Base-by-base conservation (phyloP, 2,329 filamentous ascomycete species). In the Penicillium sp. region DNA sequence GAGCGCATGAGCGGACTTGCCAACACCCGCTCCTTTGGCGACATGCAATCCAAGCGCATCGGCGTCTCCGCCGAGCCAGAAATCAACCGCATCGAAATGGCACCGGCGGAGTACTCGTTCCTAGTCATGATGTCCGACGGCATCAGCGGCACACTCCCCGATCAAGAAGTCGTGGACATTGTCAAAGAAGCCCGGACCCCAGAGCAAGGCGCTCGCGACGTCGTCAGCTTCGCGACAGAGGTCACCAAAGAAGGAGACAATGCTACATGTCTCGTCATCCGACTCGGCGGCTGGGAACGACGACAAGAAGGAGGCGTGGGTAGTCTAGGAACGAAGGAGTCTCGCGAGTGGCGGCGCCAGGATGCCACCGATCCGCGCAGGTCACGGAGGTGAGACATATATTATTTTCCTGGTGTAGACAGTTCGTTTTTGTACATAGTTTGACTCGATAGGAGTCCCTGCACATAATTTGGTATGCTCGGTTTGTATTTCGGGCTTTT, bases 111-210 rank as follows among this genome's bases (percentile, higher is more conserved):
- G 62, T 95, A 87, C 65, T 81, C 81, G 2, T 98, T 98, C 65
- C 61, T 96, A 35, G 86, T 94, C 1, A 75, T 98, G 31, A 79
- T 94, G 61, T 85, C 80, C 2, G 92, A 98, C 62, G 92, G 92
- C 16, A 80, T 98, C 7, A 90, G 82, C 13, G 90, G 86, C 5
- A 85, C 84, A 11, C 70, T 96, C 14, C 79, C 76, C 38, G 92
- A 98, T 58, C 90, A 96, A 67, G 92, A 98, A 67, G 87, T 96
- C 45, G 89, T 95, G 18, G 92, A 98, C 60, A 80, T 96, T 20
- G 75, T 96, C 55, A 96, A 96, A 64, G 92, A 98, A 65, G 85
- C 88, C 4, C 81, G 75, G 57, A 96, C 90, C 0, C 92, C 92
- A 0, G 90, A 95, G 51, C 79, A 94, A 59, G 92, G 81, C 2